Conservation (phyloP, 2,329 filamentous ascomycete species). For the Metarhizium anisopliae region DNA sequence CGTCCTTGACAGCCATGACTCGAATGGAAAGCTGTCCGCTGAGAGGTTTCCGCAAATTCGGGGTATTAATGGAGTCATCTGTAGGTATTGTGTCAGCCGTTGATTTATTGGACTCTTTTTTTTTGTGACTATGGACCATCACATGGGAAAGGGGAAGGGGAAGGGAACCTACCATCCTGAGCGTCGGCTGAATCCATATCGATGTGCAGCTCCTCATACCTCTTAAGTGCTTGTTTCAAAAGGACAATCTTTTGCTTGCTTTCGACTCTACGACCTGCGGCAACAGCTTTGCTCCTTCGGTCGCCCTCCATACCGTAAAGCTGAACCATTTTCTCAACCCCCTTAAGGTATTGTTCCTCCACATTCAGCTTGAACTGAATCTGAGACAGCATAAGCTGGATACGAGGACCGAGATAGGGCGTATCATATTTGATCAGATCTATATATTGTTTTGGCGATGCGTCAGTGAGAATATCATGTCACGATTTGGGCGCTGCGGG, state of each 20-base stretch:
- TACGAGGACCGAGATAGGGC: slow-evolving; percentile 86
- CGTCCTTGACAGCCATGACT: slow-evolving; percentile 83
- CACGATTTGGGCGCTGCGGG: background rate
- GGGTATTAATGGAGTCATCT: slow-evolving; percentile 96
- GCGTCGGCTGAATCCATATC: slow-evolving; percentile 75
- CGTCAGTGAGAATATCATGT: background rate
- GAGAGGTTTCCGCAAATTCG: slow-evolving; percentile 91
- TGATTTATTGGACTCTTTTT: too few relatives aligned
- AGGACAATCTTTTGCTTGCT: slow-evolving; percentile 97
- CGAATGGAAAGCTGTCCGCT: slow-evolving; percentile 83
- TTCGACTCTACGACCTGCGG: slow-evolving; percentile 80
- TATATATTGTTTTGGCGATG: slow-evolving; percentile 24
- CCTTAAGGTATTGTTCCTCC: slow-evolving; percentile 97
- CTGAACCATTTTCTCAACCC: slow-evolving; percentile 98
- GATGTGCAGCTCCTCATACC: slow-evolving; percentile 95
- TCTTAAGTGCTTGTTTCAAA: slow-evolving; percentile 87
- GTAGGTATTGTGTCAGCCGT: slow-evolving; percentile 2
- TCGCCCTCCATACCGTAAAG: slow-evolving; percentile 97
- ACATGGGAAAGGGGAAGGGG: slow-evolving; percentile 6
- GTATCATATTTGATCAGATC: slow-evolving; percentile 99
- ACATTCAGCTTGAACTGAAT: slow-evolving; percentile 98
- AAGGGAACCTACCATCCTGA: slow-evolving; percentile 59
- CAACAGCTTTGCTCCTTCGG: slow-evolving; percentile 88
- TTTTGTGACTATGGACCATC: background rate
- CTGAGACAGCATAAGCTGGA: slow-evolving; percentile 98